These are phyloP conservation scores for Tolypocladium pustulatum DNA, from an alignment of 2,329 filamentous ascomycete species.

Conservation along the genomic window DNA sequence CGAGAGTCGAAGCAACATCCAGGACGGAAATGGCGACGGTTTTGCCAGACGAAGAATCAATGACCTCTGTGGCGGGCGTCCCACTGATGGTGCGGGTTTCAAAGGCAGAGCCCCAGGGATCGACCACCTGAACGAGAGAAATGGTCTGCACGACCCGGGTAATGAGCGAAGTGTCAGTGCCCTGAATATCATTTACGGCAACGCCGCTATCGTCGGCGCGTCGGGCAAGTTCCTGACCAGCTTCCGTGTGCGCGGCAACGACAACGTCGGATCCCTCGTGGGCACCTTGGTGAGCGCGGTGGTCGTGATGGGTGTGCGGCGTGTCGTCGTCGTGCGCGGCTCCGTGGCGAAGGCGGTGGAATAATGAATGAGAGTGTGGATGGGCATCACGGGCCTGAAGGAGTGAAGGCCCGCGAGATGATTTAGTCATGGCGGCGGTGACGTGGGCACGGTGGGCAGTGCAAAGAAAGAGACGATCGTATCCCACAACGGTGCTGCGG, in stretches of 20 bases:
- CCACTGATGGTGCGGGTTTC: constrained; percentile 31
- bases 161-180: constrained; percentile 17
- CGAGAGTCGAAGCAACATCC: constrained; percentile 11
- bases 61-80: constrained; percentile 25
- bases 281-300: constrained; percentile 7
- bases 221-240: not conserved
- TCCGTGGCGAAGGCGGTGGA: constrained; percentile 8
- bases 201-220: not conserved
- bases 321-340: constrained; percentile 5
- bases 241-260: not conserved
- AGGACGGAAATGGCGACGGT: constrained; percentile 22
- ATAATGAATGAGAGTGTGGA: constrained; percentile 7
- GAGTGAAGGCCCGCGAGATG: constrained; percentile 25
- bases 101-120: constrained; percentile 34
- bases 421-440: constrained; percentile 21
- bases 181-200: constrained; percentile 1
- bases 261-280: constrained; percentile 3
- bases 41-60: constrained; percentile 23
- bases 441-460: constrained; percentile 13
- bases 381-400: constrained; percentile 21
- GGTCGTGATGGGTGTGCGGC: constrained; percentile 4
- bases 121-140: constrained; percentile 42
- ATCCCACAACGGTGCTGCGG: not conserved
- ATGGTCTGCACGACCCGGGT: constrained; percentile 42
- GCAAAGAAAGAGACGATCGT: constrained; percentile 7